phyloP scores from a whole-genome alignment of 164 flowering plant genomes.

The Vitis labrusca region DNA sequence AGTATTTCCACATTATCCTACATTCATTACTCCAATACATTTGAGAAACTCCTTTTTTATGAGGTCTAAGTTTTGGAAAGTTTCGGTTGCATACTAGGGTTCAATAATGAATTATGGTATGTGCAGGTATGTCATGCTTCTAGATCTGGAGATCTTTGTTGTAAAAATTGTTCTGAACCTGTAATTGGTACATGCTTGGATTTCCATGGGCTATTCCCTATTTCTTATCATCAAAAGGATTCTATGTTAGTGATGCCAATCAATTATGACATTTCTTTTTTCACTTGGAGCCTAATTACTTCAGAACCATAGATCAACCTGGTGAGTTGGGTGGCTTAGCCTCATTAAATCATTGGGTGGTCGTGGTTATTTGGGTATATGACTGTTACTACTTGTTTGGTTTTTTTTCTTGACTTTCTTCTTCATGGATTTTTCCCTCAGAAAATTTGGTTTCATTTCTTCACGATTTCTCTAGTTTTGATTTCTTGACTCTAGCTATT shows the following conservation, averaged over 20 bases:
- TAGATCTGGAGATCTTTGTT: conserved; percentile 1
- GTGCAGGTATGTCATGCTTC: conserved; percentile 4
- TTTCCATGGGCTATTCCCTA: background rate
- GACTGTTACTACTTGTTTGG: no score
- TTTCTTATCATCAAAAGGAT: conserved; percentile 2
- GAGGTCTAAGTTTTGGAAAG: background rate
- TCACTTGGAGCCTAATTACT: background rate
- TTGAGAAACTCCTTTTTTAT: background rate
- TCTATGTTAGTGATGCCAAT: background rate
- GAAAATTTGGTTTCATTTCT: no score
- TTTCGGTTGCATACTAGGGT: background rate
- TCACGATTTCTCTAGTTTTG: no score
- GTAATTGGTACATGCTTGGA: background rate
- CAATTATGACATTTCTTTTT: background rate
- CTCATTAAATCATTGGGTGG: background rate
- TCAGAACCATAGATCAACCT: background rate
- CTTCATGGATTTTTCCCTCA: no score
- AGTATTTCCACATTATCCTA: background rate
- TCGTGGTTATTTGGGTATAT: background rate
- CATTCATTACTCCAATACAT: background rate
- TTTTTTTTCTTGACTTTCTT: no score
- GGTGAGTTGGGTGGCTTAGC: background rate
- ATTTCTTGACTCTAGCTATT: no score
- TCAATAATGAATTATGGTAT: no score
- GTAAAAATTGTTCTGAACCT: conserved; percentile 1